Evolutionary conservation across 208 protist genomes (phyloP), one percentile per base, ranked within the genome.

Genomic region (Blastocrithidia nonstop): DNA sequence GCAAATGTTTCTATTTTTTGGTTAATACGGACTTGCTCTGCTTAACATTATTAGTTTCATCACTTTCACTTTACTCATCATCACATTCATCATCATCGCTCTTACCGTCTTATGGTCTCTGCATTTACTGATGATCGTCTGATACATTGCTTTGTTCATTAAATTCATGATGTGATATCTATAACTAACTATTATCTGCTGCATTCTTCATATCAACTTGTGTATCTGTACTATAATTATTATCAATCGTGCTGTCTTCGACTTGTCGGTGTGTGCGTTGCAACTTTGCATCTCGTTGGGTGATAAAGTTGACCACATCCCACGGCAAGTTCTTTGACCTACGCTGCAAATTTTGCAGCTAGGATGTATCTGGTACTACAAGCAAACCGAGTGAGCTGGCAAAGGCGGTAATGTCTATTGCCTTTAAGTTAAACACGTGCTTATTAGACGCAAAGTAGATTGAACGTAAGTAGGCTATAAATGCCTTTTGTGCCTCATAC

Each of bases 401-500:
- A 44, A 94, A 96, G n/a, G 60, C 63, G 25, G 74, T 76, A 6
- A 94, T 53, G 43, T 96, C 79, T 26, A 98, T 83, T 4, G 64
- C 52, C 0, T 62, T 45, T 7, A 98, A 62, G 26, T 97, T 67
- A 49, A 99, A 98, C 1, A 98, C 80, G 31, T 93, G 70, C 55
- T 98, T 98, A 72, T 98, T 91, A 5, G 62, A 46, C 31, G 95
- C 72, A 47, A 98, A 87, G 66, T 96, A 88, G 4, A 98, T 60
- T 37, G 82, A 94, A 36, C 95, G 82, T 19, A 98, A 51, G 68
- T 99, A 99, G 6, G 94, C 91, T 23, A 98, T 87, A 57, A 99
- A 95, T 5, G 88, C 89, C 73, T 97, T 97, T 64, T 99, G 95
- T 7, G 97, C 97, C 29, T 97, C 85, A 61, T 96, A 92, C 76